A percentile compares a stretch with the other conserved stretches of the same genome.
These are phyloP conservation scores for Phytomonas sp. DNA, from an alignment of 208 protist genomes.

Conservation along the genomic window DNA sequence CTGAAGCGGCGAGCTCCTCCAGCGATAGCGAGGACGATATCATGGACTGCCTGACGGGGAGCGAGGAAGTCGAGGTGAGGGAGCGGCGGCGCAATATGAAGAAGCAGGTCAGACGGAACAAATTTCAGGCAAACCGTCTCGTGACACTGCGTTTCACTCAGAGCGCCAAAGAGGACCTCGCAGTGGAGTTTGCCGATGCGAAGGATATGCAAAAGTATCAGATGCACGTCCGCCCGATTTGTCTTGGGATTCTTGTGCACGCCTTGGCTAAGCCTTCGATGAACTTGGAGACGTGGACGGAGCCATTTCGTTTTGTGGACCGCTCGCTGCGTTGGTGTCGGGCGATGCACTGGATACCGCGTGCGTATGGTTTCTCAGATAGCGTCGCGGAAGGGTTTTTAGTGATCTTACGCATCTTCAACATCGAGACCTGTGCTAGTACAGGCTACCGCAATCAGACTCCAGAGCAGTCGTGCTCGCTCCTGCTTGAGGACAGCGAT, in stretches of 20 bases:
- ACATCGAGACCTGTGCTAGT: constrained; percentile 43
- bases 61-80: constrained; percentile 29
- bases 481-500: constrained; percentile 48
- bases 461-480: constrained; percentile 71
- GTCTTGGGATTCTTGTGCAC: constrained; percentile 65
- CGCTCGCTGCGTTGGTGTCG: constrained; percentile 54
- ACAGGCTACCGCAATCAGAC: constrained; percentile 47
- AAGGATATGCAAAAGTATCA: constrained; percentile 30
- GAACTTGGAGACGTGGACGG: constrained; percentile 75
- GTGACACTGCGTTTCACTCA: constrained; percentile 50
- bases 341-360: constrained; percentile 75
- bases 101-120: constrained; percentile 58
- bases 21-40: constrained; percentile 39
- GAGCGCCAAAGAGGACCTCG: constrained; percentile 44
- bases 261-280: constrained; percentile 37
- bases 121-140: constrained; percentile 74
- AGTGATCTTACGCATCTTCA: constrained; percentile 74
- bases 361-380: constrained; percentile 63
- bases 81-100: constrained; percentile 60
- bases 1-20: constrained; percentile 29
- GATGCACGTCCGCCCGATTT: constrained; percentile 55
- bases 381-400: constrained; percentile 36
- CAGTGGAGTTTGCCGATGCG: constrained; percentile 66
- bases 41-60: constrained; percentile 19
- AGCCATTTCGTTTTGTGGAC: constrained; percentile 81